phyloP scores from a whole-genome alignment of 768 basidiomycete genomes.

The Daedaleopsis nitida region DNA sequence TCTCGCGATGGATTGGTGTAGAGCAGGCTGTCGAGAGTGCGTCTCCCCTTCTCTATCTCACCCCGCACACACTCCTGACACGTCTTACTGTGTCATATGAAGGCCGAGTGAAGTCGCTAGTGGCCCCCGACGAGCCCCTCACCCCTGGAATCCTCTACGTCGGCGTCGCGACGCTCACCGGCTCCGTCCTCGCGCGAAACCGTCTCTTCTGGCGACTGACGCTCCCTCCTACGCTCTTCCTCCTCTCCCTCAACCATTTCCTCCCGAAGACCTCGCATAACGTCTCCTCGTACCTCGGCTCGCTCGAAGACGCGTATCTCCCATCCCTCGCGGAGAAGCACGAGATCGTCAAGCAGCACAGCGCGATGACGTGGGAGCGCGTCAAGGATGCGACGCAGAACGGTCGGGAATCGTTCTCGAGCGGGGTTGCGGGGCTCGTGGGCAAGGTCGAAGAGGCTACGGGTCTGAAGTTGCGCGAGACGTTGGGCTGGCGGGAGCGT shows the following conservation, averaged over 20 bases:
- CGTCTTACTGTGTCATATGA: not conserved
- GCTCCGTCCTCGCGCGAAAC: slow-evolving; percentile 83
- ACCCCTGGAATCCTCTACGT: slow-evolving; percentile 92
- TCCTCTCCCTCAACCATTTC: slow-evolving; percentile 77
- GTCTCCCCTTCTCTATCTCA: slow-evolving; percentile 32
- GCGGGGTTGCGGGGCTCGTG: slow-evolving; percentile 44
- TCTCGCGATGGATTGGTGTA: slow-evolving; percentile 82
- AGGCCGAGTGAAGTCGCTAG: slow-evolving; percentile 84
- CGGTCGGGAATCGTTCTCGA: slow-evolving; percentile 46
- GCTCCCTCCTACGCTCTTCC: slow-evolving; percentile 75
- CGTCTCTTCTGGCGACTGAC: slow-evolving; percentile 71
- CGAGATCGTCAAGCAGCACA: slow-evolving; percentile 61
- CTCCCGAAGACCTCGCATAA: slow-evolving; percentile 81
- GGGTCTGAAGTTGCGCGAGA: slow-evolving; percentile 71
- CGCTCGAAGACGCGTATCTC: slow-evolving; percentile 70
- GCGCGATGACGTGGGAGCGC: slow-evolving; percentile 58
- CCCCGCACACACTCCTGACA: not conserved
- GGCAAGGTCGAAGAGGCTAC: slow-evolving; percentile 66
- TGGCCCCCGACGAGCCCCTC: slow-evolving; percentile 78
- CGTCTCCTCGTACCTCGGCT: slow-evolving; percentile 61
- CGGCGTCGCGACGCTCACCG: slow-evolving; percentile 84
- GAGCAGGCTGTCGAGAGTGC: slow-evolving; percentile 86
- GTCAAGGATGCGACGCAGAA: slow-evolving; percentile 52
- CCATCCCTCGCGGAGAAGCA: slow-evolving; percentile 73
- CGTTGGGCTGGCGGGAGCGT: slow-evolving; percentile 33